Evolutionary conservation across 148 eudicot genomes (phyloP), one percentile per base, ranked within the genome.

Genomic region (Vaccinium macrocarpon): DNA sequence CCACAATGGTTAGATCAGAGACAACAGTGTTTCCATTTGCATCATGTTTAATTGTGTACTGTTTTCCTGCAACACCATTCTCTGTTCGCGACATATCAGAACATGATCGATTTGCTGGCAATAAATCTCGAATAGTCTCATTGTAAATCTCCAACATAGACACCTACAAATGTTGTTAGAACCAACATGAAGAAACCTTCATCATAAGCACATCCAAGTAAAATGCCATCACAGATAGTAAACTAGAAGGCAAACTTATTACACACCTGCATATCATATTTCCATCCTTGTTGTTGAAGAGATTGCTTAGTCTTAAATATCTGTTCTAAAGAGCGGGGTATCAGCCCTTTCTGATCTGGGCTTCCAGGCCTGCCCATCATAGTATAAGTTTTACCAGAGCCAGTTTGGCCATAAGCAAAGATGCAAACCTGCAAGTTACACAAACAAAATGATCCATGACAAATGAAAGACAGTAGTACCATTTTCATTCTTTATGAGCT

Each of bases 331-430:
- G 99, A 91, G 57, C 98, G 97, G 15, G 99, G 99, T 76, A 97
- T 95, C 87, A 97, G 81, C 78, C 99, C 99, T 89, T 97, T 95
- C 82, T 87, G 88, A 84, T 91, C 94, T 16, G 89, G 76, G 83
- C 81, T 90, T 77, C 92, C 94, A 23, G 99, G 95, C 82, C 89
- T 91, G 27, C 99, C 99, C 99, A 97, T 97, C 99, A 97, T 97
- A 38, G 99, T 97, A 87, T 90, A 91, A 18, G 99, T 97, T 88
- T 95, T 97, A 61, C 99, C 99, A 10, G 99, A 97, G 80, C 99
- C 99, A 59, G 99, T 97, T 89, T 97, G 99, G 72, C 99, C 99
- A 84, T 97, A 97, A 48, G 99, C 98, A 88, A 97, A 97, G 42
- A 97, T 95, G 85, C 98, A 97, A 64, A 97, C 99, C 99, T 95